Base-by-base conservation (phyloP, 2,329 filamentous ascomycete species). In the Pseudogymnoascus destructans region DNA sequence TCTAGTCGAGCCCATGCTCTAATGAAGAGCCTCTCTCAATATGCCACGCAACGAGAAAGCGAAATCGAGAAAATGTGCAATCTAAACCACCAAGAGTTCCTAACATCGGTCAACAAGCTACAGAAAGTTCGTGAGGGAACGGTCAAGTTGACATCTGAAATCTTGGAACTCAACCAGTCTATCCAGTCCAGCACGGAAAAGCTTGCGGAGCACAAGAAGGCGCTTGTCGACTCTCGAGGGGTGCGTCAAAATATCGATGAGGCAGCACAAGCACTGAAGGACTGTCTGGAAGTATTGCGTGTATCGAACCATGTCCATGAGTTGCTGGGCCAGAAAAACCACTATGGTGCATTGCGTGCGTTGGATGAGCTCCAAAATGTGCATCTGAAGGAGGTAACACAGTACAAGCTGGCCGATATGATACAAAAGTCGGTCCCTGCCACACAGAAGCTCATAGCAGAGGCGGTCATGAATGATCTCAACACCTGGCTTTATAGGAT, bases 401-500 rank as follows among this genome's bases (percentile, higher is more conserved):
- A 96, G 63, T 95, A 96, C 72, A 92, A 91, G 67, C 85, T 98
- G 63, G 93, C 93, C 30, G 89, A 95, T 68, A 82, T 95, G 75
- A 97, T 98, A 63, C 92, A 96, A 70, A 90, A 89, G 65, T 97
- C 92, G 0, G 92, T 97, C 30, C 93, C 93, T 1, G 84, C 88
- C 3, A 96, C 90, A 1, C 90, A 95, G 67, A 90, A 89, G 67
- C 84, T 89, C 56, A 96, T 98, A 59, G 92, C 92, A 3, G 92
- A 97, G 72, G 90, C 91, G 11, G 93, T 98, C 64, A 97, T 97
- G 89, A 87, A 82, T 1, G 93, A 98, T 71, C 74, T 98, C 58
- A 97, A 97, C 68, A 96, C 90, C 0, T 98, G 93, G 93, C 77
- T 98, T 8, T 98, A 87, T 67, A 85, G 89, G 19, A 95, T 98